Evolutionary conservation across 1,284 basidiomycete genomes (phyloP).

Genomic region (Puccinia polysora): DNA sequence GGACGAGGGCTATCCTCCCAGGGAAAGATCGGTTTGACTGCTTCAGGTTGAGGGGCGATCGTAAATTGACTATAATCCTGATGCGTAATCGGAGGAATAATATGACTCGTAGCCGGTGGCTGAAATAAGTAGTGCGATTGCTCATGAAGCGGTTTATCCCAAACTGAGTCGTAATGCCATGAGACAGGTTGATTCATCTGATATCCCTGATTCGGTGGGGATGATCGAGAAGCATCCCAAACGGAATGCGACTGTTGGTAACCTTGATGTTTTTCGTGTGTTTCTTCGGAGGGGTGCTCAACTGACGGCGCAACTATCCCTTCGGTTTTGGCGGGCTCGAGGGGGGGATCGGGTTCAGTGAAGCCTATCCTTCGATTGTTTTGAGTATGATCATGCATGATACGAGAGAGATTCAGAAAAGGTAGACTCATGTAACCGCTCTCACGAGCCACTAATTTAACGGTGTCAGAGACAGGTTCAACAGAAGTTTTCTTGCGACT

Average conservation of each 20-base stretch:
- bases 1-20: constrained; percentile 73
- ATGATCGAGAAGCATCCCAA: constrained; percentile 56
- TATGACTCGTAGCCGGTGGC: constrained; percentile 56
- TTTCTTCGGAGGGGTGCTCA: constrained; percentile 28
- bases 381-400: background rate
- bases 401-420: constrained; percentile 9
- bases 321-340: constrained; percentile 50
- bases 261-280: constrained; percentile 29
- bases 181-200: constrained; percentile 57
- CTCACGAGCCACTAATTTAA: background rate
- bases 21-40: constrained; percentile 79
- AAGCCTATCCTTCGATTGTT: background rate
- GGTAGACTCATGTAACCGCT: constrained; percentile 33
- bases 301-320: constrained; percentile 31
- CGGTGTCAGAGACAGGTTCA: background rate
- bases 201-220: constrained; percentile 54
- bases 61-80: constrained; percentile 57
- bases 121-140: constrained; percentile 59
- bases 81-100: constrained; percentile 52
- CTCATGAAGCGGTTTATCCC: constrained; percentile 55
- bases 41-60: constrained; percentile 62
- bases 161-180: constrained; percentile 56
- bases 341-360: constrained; percentile 51
- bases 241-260: constrained; percentile 45
- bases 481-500: constrained; percentile 1